Percentiles rank a stretch among this genome's conserved stretches.
phyloP scores from a whole-genome alignment of 176 grass and related monocot genomes.

The Pontederia crassipes region DNA sequence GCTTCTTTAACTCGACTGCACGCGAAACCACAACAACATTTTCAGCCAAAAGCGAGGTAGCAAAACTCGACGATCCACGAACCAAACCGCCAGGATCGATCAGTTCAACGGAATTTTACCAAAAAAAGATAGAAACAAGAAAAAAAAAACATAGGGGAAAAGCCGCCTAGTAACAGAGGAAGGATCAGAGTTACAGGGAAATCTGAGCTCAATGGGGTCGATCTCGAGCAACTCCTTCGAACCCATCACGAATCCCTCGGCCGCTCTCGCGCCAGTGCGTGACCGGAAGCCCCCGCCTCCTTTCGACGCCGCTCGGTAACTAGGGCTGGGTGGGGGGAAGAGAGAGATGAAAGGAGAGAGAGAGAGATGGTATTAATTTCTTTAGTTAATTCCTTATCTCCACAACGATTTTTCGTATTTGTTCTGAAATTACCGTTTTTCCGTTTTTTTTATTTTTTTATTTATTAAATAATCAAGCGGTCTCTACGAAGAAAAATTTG shows the following conservation, averaged over 20 bases:
- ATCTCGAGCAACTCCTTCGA: slow-evolving; percentile 46
- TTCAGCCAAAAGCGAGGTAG: not conserved
- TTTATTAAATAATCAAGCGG: no score
- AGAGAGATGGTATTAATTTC: no score
- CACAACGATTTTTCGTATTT: no score
- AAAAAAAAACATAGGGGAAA: not conserved
- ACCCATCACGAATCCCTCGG: slow-evolving; percentile 30
- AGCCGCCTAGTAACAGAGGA: not conserved
- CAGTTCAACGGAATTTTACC: not conserved
- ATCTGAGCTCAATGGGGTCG: slow-evolving; percentile 48
- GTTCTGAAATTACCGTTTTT: no score
- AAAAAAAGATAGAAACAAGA: not conserved
- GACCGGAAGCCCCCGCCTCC: not conserved
- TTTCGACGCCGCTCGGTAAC: not conserved
- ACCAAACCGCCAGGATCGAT: not conserved
- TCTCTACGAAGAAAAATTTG: no score
- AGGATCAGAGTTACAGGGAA: slow-evolving; percentile 33
- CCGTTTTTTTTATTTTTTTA: no score
- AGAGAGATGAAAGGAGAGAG: not conserved
- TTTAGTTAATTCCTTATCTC: no score
- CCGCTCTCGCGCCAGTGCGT: no score
- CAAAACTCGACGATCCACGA: not conserved
- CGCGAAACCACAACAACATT: slow-evolving; percentile 13
- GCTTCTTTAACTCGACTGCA: slow-evolving; percentile 51
- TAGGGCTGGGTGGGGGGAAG: not conserved